Evolutionary conservation across 192 early-diverging fungal genomes (phyloP).

Genomic region (Piromyces finnis): DNA sequence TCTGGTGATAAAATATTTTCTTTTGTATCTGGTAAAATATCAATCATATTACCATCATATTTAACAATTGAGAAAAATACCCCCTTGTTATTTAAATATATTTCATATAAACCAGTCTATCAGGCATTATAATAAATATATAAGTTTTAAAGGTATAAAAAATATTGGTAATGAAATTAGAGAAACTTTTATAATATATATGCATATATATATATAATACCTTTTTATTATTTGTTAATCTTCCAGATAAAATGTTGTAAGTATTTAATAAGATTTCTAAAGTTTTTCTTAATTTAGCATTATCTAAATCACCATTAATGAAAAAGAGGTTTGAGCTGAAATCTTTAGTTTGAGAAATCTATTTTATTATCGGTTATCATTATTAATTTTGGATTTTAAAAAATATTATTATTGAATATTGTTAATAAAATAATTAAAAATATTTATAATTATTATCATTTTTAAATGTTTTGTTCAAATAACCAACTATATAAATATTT

Average conservation of each 20-base stretch:
- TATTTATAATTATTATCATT: too few relatives aligned
- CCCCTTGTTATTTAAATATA: neutral
- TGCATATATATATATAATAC: too few relatives aligned
- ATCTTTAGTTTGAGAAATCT: neutral
- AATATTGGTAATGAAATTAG: too few relatives aligned
- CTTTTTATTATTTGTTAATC: neutral
- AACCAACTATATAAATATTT: too few relatives aligned
- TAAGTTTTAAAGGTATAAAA: too few relatives aligned
- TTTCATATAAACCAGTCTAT: neutral
- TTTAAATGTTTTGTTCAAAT: too few relatives aligned
- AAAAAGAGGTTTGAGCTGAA: neutral
- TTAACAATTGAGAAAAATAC: neutral
- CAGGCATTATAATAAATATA: neutral
- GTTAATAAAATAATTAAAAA: too few relatives aligned
- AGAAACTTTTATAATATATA: too few relatives aligned
- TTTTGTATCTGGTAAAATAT: neutral
- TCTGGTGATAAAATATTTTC: neutral
- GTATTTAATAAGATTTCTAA: neutral
- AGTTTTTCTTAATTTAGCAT: neutral
- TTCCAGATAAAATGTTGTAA: neutral
- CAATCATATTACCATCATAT: neutral
- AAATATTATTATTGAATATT: too few relatives aligned
- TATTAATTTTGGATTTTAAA: too few relatives aligned
- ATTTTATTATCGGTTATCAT: neutral
- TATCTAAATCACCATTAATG: neutral